phyloP scores from a whole-genome alignment of 345 rosid species.

The Brassica carinata region DNA sequence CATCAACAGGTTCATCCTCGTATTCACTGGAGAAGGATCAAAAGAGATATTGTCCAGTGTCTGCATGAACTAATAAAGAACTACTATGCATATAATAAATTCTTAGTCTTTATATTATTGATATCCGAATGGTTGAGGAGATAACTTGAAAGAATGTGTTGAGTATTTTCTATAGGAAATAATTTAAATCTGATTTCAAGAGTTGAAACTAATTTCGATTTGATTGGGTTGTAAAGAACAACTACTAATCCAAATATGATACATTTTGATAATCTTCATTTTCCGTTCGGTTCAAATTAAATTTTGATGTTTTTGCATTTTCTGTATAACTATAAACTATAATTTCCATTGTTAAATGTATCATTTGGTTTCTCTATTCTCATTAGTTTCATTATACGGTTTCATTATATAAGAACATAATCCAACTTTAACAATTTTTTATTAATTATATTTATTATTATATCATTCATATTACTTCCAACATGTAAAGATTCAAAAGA shows the following conservation, averaged over 20 bases:
- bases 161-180: no score
- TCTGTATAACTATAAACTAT: not conserved
- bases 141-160: not conserved
- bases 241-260: not conserved
- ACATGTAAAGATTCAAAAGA: not conserved
- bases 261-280: no score
- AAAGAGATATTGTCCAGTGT: no score
- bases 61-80: no score
- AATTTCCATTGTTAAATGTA: no score
- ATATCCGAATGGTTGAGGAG: not conserved
- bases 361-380: not conserved
- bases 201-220: not conserved
- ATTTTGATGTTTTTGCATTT: not conserved
- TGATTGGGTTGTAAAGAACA: not conserved
- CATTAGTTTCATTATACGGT: not conserved
- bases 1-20: conserved; percentile 40
- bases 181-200: not conserved
- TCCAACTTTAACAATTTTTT: not conserved
- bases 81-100: no score
- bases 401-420: not conserved
- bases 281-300: not conserved
- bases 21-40: conserved; percentile 40
- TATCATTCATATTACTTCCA: not conserved
- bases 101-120: not conserved
- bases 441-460: not conserved